These are phyloP conservation scores for Cyclaneusma minus DNA, from an alignment of 2,329 filamentous ascomycete genomes.

Conservation along the genomic window DNA sequence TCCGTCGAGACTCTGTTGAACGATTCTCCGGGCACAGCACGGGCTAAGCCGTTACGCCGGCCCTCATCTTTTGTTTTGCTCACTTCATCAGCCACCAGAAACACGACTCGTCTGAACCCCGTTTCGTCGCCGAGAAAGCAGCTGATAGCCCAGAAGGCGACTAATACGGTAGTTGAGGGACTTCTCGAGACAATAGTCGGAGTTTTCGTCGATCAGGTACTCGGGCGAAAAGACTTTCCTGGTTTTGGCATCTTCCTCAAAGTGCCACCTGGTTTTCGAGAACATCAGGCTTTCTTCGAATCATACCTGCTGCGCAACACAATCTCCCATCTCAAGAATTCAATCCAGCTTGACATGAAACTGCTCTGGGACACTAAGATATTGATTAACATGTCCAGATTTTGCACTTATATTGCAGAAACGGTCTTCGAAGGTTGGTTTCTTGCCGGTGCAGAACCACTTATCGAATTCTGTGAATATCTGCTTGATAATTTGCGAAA, in stretches of 20 bases:
- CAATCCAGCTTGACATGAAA: constrained; percentile 56
- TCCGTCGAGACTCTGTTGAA: constrained; percentile 36
- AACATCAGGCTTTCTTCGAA: constrained; percentile 91
- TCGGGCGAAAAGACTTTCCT: constrained; percentile 76
- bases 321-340: constrained; percentile 52
- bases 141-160: constrained; percentile 33
- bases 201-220: constrained; percentile 74
- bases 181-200: constrained; percentile 63
- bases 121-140: constrained; percentile 43
- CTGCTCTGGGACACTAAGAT: constrained; percentile 67
- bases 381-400: constrained; percentile 72
- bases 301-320: constrained; percentile 72
- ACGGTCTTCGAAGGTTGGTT: constrained; percentile 96
- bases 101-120: constrained; percentile 48
- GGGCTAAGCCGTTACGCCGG: constrained; percentile 53
- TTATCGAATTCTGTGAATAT: constrained; percentile 75
- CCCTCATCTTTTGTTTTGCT: constrained; percentile 87
- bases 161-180: constrained; percentile 58
- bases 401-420: constrained; percentile 70
- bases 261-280: constrained; percentile 80
- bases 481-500: constrained; percentile 80
- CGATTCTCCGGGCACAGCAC: constrained; percentile 19
- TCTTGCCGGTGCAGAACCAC: constrained; percentile 66
- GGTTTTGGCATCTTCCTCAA: constrained; percentile 78
- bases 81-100: constrained; percentile 49